These are phyloP conservation scores for Dendrobium nobile DNA, from an alignment of 106 monocot genomes.

Conservation along the genomic window DNA sequence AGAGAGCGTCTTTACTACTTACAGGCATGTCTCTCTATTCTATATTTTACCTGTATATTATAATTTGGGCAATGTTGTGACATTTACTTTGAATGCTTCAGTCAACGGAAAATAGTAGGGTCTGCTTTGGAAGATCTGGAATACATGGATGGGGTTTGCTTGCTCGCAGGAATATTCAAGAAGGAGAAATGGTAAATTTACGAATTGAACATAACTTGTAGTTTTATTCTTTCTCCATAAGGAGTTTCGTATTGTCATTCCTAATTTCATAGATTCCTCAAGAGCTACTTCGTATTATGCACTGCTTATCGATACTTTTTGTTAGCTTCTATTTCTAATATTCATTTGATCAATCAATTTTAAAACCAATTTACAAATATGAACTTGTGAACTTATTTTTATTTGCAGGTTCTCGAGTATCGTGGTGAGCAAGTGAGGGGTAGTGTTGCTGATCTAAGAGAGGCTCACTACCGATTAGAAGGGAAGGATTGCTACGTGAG, in stretches of 20 bases:
- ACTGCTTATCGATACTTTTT: not conserved
- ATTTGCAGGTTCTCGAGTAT: conserved; percentile 79
- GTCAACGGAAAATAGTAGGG: conserved; percentile 72
- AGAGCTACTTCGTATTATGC: not conserved
- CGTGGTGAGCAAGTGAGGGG: conserved; percentile 91
- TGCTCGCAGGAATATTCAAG: conserved; percentile 84
- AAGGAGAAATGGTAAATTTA: conserved; percentile 89
- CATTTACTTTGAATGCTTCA: conserved; percentile 21
- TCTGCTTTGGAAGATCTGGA: conserved; percentile 92
- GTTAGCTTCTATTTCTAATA: not conserved
- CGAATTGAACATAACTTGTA: not conserved
- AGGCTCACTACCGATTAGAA: conserved; percentile 57
- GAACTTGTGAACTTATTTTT: not conserved
- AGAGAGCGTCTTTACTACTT: conserved; percentile 68
- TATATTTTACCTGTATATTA: not conserved
- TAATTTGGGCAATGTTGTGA: not conserved
- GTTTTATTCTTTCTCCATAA: not conserved
- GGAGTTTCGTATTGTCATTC: not conserved
- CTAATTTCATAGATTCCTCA: not conserved
- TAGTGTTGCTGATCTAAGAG: conserved; percentile 84
- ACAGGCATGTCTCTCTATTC: conserved; percentile 34
- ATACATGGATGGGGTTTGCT: conserved; percentile 99
- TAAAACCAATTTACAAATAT: not conserved
- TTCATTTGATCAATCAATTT: not conserved
- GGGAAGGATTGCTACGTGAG: conserved; percentile 96